Conservation (phyloP, 164 flowering plant species). For the Vitis vinifera region ASM3070453v1 NC_081820.1:26590001-26590500, state of each 20-base stretch:
- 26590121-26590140: constrained; percentile 1
- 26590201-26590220: constrained; percentile 41
- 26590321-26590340: constrained; percentile 55
- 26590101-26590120: background rate
- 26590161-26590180: constrained; percentile 39
- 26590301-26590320: constrained; percentile 74
- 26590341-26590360: no score
- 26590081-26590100: background rate
- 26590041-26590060: background rate
- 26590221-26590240: background rate
- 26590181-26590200: constrained; percentile 35
- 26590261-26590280: constrained; percentile 30
- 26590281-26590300: constrained; percentile 65
- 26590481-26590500: no score
- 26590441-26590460: no score
- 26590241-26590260: background rate
- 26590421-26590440: no score
- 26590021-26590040: background rate
- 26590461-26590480: no score
- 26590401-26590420: background rate
- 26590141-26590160: constrained; percentile 26
- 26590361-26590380: no score
- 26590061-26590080: background rate
- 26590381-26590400: no score
- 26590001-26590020: background rate